A percentile compares a stretch with the other conserved stretches of the same genome.
phyloP scores from a whole-genome alignment of 495 filamentous ascomycete species.

The Hypoxylon lenormandii region DNA sequence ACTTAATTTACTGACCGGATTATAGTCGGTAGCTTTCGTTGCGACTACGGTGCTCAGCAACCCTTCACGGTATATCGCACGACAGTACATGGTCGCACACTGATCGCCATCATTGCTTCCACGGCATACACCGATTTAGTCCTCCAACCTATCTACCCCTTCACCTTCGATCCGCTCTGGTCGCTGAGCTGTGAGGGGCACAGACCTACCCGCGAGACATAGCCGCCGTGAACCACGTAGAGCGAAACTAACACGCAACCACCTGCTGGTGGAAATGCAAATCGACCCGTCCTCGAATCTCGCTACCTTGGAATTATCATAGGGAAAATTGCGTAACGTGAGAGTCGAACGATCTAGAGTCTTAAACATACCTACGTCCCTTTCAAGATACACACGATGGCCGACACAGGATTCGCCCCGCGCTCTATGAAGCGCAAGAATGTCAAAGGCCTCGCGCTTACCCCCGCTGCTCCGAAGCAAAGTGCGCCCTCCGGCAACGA shows the following conservation, averaged over 20 bases:
- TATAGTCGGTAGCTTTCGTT: constrained; percentile 13
- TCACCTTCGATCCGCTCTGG: constrained; percentile 29
- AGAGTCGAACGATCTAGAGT: constrained; percentile 13
- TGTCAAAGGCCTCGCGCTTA: constrained; percentile 90
- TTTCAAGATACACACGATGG: constrained; percentile 67
- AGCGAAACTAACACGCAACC: constrained; percentile 7
- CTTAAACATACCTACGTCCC: constrained; percentile 6
- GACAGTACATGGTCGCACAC: constrained; percentile 23
- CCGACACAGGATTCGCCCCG: constrained; percentile 79
- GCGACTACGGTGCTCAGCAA: constrained; percentile 20
- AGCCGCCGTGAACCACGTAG: constrained; percentile 7
- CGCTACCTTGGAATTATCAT: constrained; percentile 16
- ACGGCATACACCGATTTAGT: constrained; percentile 12
- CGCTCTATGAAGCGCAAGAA: constrained; percentile 98
- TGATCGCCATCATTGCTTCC: constrained; percentile 12
- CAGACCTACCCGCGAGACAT: constrained; percentile 30
- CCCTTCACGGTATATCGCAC: constrained; percentile 26
- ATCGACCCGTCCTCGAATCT: constrained; percentile 24
- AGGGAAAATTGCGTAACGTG: constrained; percentile 19
- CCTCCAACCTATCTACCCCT: constrained; percentile 23
- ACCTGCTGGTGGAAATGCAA: constrained; percentile 34
- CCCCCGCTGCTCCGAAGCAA: constrained; percentile 70
- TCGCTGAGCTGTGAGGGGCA: constrained; percentile 38
- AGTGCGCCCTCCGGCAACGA: constrained; percentile 58
- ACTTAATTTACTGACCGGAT: constrained; percentile 36